Base-by-base conservation (phyloP, 2,329 filamentous ascomycete genomes). In the Paracoccidioides brasiliensis region DNA sequence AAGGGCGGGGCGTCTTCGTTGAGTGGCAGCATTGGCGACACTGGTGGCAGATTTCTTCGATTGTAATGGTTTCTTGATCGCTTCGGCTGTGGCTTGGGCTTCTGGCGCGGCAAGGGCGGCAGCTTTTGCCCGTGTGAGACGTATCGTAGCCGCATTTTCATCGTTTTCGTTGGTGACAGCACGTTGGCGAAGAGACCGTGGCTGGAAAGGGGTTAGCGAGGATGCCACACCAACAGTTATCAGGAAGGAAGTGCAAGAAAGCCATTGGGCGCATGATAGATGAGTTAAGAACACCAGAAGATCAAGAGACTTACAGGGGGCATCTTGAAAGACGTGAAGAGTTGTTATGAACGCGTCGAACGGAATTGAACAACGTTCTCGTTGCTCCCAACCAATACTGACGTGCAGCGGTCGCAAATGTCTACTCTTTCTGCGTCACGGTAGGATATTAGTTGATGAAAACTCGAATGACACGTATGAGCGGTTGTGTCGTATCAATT, bases 81-180 rank as follows among this genome's bases (percentile, higher is more conserved):
- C 72, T 54, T 85, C 85, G 63, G 85, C 84, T 63, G 77, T 80
- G 67, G 76, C 78, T 59, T 70, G 64, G 57, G 66, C 63, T 53
- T 72, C 70, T 55, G 70, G 69, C 43, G 69, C 70, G 43, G 69
- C 70, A 43, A 80, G 78, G 50, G 86, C 85, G 57, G 89, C 88
- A 53, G 90, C 84, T 76, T 97, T 96, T 63, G 93, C 90, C 75
- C 93, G 83, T 65, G 93, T 97, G 70, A 96, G 77, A 75, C 90
- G 89, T 74, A 86, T 88, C 59, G 86, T 83, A 28, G 64, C 75
- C 61, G 74, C 80, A 71, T 95, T 95, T 77, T 96, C 93, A 71
- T 96, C 91, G 70, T 96, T 96, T 78, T 96, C 90, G 72, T 94
- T 93, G 62, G 85, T 86, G 66, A 85, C 80, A 70, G 83, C 80